Evolutionary conservation across 495 filamentous ascomycete genomes (phyloP), one percentile per base, ranked within the genome.

Genomic region (Podospora bellae-mahoneyi): DNA sequence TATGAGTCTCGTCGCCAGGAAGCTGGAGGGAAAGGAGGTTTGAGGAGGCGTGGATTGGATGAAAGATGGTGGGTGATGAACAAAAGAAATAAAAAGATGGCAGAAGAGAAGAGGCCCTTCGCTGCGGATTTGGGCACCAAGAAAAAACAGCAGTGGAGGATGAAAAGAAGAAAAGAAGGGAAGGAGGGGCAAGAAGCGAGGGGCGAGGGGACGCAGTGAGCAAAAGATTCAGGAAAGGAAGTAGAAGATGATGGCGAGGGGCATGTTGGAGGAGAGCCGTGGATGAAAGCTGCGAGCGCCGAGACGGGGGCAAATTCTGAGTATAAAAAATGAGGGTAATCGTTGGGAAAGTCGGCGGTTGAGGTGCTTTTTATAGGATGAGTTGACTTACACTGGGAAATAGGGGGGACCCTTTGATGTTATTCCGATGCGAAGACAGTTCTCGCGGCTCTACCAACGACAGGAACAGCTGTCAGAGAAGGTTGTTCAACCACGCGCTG

Each of bases 301-400:
- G 6, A 26, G 56, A 59, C 9, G 20, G 56, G 23, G 23, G 1
- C 23, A 23, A 23, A 23, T 23, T 23, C 23, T 23, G 23, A 23
- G 23, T 23, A 23, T 23, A 23, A 9, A 27, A 59, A 59, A 18
- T 9, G 19, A 18, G 56, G 39, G 39, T 16, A 48, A 13, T 48
- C 2, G 2, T 3, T 6, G 39, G 15, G 13, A 48, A 48, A 44
- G 4, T 32, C 7, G 34, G 59, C 53, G 64, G 16, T 34, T 18
- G n/a, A 23, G 60, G 27, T 0, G 20, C 23, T 7, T 13, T 28
- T 32, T 13, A 7, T 32, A 7, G 7, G 30, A 32, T 32, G 30
- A 32, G 30, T 32, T 61, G 2, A 74, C 74, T 75, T 72, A 75
- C 74, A 71, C 15, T 44, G 67, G 23, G 63, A 62, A 44, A 74